Evolutionary conservation across 176 grass and related monocot species (phyloP).

Genomic region (Paspalum notatum): DNA sequence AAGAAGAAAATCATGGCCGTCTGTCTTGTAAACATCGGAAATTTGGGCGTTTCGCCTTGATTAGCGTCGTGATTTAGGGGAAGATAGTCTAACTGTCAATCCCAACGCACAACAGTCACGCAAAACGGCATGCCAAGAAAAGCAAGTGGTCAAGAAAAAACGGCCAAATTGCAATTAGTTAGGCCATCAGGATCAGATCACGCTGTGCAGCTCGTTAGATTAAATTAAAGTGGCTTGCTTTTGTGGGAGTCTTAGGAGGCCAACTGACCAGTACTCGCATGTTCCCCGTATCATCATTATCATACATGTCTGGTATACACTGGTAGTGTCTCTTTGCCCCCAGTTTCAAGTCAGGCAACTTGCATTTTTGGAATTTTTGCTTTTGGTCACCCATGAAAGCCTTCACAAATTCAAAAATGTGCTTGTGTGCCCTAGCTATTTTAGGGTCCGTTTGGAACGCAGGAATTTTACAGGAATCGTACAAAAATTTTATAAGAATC

Average conservation of each 20-base stretch:
- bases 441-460: too few relatives aligned
- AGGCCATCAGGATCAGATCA: conserved; percentile 36
- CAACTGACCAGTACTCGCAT: conserved; percentile 27
- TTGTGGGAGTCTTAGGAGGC: conserved; percentile 25
- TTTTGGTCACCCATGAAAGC: not conserved
- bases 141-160: not conserved
- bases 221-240: conserved; percentile 8
- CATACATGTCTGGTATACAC: not conserved
- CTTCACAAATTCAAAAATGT: conserved; percentile 8
- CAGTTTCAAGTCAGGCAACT: not conserved
- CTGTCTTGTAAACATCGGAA: conserved; percentile 15
- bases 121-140: conserved; percentile 3
- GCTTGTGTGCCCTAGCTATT: not conserved
- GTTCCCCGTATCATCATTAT: conserved; percentile 3
- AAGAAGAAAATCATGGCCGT: not conserved
- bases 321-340: not conserved
- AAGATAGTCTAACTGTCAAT: not conserved
- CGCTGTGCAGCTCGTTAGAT: conserved; percentile 17
- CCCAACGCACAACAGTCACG: conserved; percentile 11
- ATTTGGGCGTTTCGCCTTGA: conserved; percentile 15
- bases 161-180: conserved; percentile 31
- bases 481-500: too few relatives aligned
- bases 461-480: too few relatives aligned
- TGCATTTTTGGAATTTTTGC: not conserved
- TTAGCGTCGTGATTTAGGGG: conserved; percentile 36